Conservation (phyloP, 2,329 filamentous ascomycete genomes). For the Hirsutella thompsonii region DNA sequence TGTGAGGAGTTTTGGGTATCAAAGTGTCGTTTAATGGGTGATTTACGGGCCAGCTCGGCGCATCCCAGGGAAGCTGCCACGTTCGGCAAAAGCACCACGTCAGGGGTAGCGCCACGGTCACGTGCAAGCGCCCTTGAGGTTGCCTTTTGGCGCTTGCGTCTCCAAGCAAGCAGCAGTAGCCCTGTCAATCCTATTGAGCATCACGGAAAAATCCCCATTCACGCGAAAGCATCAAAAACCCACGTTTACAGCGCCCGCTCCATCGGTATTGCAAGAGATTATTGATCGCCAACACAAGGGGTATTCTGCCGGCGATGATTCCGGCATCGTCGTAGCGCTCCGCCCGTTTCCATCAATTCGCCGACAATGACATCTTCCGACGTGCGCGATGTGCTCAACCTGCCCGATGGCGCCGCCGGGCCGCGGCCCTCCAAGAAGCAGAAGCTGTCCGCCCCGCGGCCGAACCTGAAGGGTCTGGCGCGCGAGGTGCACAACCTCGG, state of each 20-base stretch:
- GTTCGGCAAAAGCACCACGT: slow-evolving; percentile 28
- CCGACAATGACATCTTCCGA: slow-evolving; percentile 59
- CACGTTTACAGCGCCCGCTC: no score
- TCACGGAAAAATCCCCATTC: no score
- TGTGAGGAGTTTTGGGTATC: no score
- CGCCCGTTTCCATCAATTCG: no score
- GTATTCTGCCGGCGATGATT: slow-evolving; percentile 9
- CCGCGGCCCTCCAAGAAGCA: slow-evolving; percentile 60
- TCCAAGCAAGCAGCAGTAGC: neutral
- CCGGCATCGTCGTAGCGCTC: no score
- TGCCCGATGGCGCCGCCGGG: slow-evolving; percentile 44
- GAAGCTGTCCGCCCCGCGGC: slow-evolving; percentile 48
- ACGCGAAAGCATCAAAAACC: no score
- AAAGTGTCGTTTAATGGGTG: neutral
- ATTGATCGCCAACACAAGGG: neutral
- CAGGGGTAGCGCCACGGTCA: slow-evolving; percentile 19
- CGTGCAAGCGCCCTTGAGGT: slow-evolving; percentile 13
- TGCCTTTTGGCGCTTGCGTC: neutral
- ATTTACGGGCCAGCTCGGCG: neutral
- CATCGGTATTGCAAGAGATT: no score
- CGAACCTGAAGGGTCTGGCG: slow-evolving; percentile 49
- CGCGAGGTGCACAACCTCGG: slow-evolving; percentile 54
- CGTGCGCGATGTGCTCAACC: slow-evolving; percentile 77
- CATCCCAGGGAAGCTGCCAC: slow-evolving; percentile 39
- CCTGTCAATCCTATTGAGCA: no score